Evolutionary conservation across 2,329 filamentous ascomycete genomes (phyloP).

Genomic region (Cladosporium halotolerans): DNA sequence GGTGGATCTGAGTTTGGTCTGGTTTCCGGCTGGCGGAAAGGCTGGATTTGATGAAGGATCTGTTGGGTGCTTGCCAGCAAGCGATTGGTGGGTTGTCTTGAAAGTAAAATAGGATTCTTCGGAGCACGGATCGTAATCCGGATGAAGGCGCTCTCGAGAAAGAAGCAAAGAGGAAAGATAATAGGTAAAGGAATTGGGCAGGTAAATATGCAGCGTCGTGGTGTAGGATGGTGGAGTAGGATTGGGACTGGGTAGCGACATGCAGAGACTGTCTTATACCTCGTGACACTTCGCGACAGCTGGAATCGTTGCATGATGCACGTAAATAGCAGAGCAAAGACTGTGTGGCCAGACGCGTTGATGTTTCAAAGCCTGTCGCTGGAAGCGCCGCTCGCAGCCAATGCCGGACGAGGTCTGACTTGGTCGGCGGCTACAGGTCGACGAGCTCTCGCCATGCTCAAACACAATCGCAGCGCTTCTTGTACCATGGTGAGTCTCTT

Average conservation of each 20-base stretch:
- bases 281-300: neutral
- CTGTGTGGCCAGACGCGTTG: neutral
- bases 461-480: neutral
- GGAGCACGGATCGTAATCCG: neutral
- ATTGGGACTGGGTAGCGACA: neutral
- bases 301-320: neutral
- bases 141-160: neutral
- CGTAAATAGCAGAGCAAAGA: constrained; percentile 4
- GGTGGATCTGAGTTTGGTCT: constrained; percentile 3
- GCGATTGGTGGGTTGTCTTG: constrained; percentile 11
- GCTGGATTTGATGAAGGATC: constrained; percentile 10
- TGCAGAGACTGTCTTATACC: constrained; percentile 1
- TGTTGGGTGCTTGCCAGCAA: constrained; percentile 26
- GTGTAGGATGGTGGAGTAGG: neutral
- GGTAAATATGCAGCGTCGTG: neutral
- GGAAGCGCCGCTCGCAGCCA: constrained; percentile 8
- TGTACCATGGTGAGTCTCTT: no score
- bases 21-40: neutral
- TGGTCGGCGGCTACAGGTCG: neutral
- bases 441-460: neutral
- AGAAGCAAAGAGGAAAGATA: neutral
- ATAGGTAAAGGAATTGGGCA: neutral
- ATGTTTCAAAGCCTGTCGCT: constrained; percentile 4
- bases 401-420: constrained; percentile 1
- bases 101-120: neutral